Evolutionary conservation across 2,329 filamentous ascomycete species (phyloP).

Genomic region (Colletotrichum sp.): DNA sequence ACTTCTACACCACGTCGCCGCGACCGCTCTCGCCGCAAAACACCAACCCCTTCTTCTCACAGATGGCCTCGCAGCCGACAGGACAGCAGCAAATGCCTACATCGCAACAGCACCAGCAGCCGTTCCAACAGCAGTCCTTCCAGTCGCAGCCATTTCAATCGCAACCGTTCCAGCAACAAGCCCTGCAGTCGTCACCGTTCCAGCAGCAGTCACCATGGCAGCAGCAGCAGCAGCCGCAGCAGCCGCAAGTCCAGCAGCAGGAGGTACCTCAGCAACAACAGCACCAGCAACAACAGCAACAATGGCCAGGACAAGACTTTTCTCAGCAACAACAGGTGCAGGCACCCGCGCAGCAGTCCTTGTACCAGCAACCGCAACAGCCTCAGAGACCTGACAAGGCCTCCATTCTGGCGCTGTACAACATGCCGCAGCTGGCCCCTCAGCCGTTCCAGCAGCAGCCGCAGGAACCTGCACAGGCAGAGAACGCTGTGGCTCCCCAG

Average conservation of each 20-base stretch:
- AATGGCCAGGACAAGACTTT: slow-evolving; percentile 30
- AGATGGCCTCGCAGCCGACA: background rate
- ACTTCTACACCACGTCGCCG: slow-evolving; percentile 37
- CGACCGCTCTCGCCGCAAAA: slow-evolving; percentile 27
- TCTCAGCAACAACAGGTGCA: slow-evolving; percentile 29
- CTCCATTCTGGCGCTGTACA: slow-evolving; percentile 79
- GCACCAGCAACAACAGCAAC: slow-evolving; percentile 31
- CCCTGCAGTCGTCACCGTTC: slow-evolving; percentile 29
- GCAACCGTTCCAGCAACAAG: slow-evolving; percentile 28
- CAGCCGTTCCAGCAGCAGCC: slow-evolving; percentile 33
- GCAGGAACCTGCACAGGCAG: slow-evolving; percentile 9
- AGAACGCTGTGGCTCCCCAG: slow-evolving; percentile 20
- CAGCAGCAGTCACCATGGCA: slow-evolving; percentile 24
- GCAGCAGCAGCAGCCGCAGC: slow-evolving; percentile 28
- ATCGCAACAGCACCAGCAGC: slow-evolving; percentile 23
- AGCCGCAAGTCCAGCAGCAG: slow-evolving; percentile 31
- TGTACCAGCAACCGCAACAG: slow-evolving; percentile 32
- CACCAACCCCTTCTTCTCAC: slow-evolving; percentile 37
- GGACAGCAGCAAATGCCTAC: slow-evolving; percentile 23
- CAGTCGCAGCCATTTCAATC: slow-evolving; percentile 29
- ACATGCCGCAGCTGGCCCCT: slow-evolving; percentile 60
- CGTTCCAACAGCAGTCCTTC: slow-evolving; percentile 26
- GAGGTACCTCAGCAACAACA: slow-evolving; percentile 47
- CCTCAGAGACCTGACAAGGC: slow-evolving; percentile 68
- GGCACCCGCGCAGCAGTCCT: slow-evolving; percentile 31